These are phyloP conservation scores for Metschnikowia drakensbergensis DNA, from an alignment of 805 yeast species.

Conservation along the genomic window DNA sequence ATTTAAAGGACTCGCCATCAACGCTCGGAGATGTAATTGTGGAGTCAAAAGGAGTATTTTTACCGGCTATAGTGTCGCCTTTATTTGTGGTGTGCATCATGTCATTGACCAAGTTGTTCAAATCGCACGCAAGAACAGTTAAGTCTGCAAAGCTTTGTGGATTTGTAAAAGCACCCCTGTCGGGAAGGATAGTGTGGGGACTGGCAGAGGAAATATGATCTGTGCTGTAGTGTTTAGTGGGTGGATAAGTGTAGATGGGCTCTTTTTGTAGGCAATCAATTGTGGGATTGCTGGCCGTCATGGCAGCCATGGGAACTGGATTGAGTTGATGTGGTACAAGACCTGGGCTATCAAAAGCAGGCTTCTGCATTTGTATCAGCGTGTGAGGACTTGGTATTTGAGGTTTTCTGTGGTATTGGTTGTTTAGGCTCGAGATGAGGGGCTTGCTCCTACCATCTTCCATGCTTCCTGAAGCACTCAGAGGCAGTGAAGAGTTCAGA, in stretches of 20 bases:
- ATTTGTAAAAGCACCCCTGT: not conserved
- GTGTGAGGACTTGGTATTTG: not conserved
- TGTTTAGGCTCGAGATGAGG: not conserved
- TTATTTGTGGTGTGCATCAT: constrained; percentile 24
- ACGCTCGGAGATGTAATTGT: constrained; percentile 1
- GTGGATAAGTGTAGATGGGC: not conserved
- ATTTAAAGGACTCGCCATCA: not conserved
- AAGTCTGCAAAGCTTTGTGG: constrained; percentile 12
- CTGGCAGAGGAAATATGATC: not conserved
- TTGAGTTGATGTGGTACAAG: not conserved
- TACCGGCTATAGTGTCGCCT: not conserved
- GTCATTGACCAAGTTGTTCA: constrained; percentile 38
- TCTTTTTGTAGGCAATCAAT: not conserved
- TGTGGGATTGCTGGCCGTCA: not conserved
- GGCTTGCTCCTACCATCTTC: not conserved
- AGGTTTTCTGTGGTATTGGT: not conserved
- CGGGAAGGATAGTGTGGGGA: not conserved
- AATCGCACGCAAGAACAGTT: constrained; percentile 34
- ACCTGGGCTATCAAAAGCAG: not conserved
- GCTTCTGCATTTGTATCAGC: not conserved
- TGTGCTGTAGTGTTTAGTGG: not conserved
- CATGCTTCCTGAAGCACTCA: not conserved
- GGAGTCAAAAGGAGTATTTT: not conserved
- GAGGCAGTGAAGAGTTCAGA: not conserved
- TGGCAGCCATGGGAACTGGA: not conserved